A percentile compares a stretch with the other conserved stretches of the same genome.
Conservation (phyloP, 805 yeast genomes). For the Candida mattraensis region DNA sequence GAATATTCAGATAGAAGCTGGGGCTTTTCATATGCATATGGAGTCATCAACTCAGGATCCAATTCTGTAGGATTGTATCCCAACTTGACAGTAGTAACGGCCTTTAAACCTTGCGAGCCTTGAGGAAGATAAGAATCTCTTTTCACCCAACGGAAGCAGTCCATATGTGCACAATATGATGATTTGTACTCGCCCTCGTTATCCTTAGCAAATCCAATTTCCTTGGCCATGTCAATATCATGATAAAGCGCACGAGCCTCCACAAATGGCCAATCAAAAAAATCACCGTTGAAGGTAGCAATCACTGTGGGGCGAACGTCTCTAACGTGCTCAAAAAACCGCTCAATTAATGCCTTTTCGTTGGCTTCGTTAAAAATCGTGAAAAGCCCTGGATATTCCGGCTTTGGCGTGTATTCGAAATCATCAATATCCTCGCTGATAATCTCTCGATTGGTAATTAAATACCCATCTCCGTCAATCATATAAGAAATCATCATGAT, state of each 20-base stretch:
- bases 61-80: constrained; percentile 96
- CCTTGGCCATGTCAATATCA: constrained; percentile 84
- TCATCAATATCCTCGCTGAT: constrained; percentile 94
- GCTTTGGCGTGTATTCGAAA: constrained; percentile 96
- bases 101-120: constrained; percentile 97
- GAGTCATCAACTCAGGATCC: constrained; percentile 98
- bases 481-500: constrained; percentile 99
- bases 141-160: constrained; percentile 96
- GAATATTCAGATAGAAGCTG: constrained; percentile 93
- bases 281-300: constrained; percentile 97
- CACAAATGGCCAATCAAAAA: constrained; percentile 98
- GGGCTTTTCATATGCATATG: constrained; percentile 93
- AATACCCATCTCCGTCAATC: constrained; percentile 96
- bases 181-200: constrained; percentile 91
- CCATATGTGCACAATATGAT: constrained; percentile 93
- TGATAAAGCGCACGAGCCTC: constrained; percentile 84
- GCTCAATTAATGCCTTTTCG: constrained; percentile 69
- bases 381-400: constrained; percentile 90
- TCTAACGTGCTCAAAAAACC: constrained; percentile 87
- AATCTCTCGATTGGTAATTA: constrained; percentile 92
- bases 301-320: constrained; percentile 94
- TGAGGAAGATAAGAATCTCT: constrained; percentile 97
- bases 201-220: constrained; percentile 91
- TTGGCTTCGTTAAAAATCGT: constrained; percentile 87
- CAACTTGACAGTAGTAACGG: constrained; percentile 91